A percentile compares a stretch with the other conserved stretches of the same genome.
phyloP scores from a whole-genome alignment of 176 grass and related monocot genomes.

The Oryza coarctata region DNA sequence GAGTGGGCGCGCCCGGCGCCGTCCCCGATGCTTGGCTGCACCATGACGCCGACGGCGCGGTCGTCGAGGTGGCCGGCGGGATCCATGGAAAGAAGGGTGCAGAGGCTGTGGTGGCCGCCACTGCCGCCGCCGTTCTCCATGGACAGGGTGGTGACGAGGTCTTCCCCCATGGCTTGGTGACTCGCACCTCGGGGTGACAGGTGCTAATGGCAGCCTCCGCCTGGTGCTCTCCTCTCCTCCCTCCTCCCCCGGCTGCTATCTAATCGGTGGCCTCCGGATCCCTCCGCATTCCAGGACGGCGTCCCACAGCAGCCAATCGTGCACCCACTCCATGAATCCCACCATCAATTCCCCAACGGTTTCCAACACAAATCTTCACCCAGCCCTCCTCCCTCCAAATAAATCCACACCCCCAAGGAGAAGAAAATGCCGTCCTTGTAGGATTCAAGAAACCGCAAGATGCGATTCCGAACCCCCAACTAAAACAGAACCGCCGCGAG shows the following conservation, averaged over 20 bases:
- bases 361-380: conserved; percentile 24
- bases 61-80: conserved; percentile 68
- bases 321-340: conserved; percentile 81
- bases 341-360: conserved; percentile 54
- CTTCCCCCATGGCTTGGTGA: conserved; percentile 71
- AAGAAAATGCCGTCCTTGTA: not conserved
- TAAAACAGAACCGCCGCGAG: too few relatives aligned
- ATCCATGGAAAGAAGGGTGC: conserved; percentile 99
- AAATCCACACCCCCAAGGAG: conserved; percentile 17
- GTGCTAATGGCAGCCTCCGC: conserved; percentile 46
- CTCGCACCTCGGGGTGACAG: conserved; percentile 27
- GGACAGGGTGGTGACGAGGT: conserved; percentile 88
- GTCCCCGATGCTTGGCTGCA: conserved; percentile 52
- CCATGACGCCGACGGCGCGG: conserved; percentile 56
- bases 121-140: conserved; percentile 72
- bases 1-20: conserved; percentile 41
- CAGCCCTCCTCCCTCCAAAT: conserved; percentile 15
- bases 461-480: not conserved
- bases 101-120: conserved; percentile 55
- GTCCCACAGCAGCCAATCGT: conserved; percentile 82
- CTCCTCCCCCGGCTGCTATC: conserved; percentile 57
- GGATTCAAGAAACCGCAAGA: not conserved
- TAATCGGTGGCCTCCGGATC: conserved; percentile 78
- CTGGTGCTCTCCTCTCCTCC: conserved; percentile 31
- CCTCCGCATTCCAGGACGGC: conserved; percentile 97